Base-by-base conservation (phyloP, 129 eudicot species). In the Cynara cardunculus region DNA sequence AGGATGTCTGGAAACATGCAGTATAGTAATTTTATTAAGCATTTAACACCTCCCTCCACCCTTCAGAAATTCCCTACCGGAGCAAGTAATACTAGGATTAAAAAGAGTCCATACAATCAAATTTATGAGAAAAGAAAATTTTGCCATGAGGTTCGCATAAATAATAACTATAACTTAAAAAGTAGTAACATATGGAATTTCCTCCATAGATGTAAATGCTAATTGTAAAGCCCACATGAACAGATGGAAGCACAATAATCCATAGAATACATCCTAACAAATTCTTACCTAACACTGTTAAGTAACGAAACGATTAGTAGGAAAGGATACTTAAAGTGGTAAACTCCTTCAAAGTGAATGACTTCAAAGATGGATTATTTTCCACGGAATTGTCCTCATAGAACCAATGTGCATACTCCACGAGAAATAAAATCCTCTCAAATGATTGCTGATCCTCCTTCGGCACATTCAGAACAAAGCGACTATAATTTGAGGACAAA, bases 371-470 rank as follows among this genome's bases (percentile, higher is more conserved):
- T 16, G 99, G 99, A 85, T 96, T 90, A 67, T 88, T 91, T 83
- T 96, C 99, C 22, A 96, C 99, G 0, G 98, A 79, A 78, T 92
- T 96, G 87, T 96, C 99, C 81, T 96, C 99, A 6, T 96, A 96
- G 79, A 91, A 96, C 98, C 99, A 96, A 82, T 96, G 99, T 16
- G 99, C 99, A 67, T 93, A 96, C 89, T 96, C 99, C 90, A 96
- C 98, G 2, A 96, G 95, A 91, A 96, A 96, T 77, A 96, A 81
- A 72, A 96, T 93, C 87, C 99, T 88, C 87, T 96, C 99, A 67
- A 96, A 96, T 49, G 99, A 96, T 68, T 96, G 98, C 34, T 92
- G 99, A 71, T 96, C 99, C 84, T 96, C 99, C 85, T 96, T 91
- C 0, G 99, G 98, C 79, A 93, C 99, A 64, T 96, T 96, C 74